Conservation (phyloP, 345 rosid species). For the Citrus medica region DNA sequence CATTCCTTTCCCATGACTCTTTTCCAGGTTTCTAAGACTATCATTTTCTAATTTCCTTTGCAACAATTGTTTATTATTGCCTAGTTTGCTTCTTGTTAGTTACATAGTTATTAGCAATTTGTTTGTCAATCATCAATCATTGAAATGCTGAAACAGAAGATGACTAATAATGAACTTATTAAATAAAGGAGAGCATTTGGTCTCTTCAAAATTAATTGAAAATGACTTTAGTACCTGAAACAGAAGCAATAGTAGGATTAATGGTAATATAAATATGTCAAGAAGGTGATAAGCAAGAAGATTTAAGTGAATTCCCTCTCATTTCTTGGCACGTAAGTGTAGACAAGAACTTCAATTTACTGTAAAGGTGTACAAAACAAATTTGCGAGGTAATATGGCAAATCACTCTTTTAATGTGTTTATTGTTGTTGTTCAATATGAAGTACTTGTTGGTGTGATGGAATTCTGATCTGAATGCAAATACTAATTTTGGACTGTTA, state of each 20-base stretch:
- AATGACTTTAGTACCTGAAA: too few species aligned
- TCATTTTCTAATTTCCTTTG: too few species aligned
- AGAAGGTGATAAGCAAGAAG: not conserved
- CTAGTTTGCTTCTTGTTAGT: not conserved
- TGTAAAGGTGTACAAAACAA: not conserved
- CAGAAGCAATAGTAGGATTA: too few species aligned
- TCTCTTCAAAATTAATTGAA: too few species aligned
- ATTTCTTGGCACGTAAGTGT: not conserved
- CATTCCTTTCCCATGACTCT: conserved; percentile 94
- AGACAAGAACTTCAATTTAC: not conserved
- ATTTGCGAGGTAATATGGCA: not conserved
- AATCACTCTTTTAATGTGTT: not conserved
- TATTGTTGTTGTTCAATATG: not conserved
- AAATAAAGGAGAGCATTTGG: too few species aligned
- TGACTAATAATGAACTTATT: too few species aligned
- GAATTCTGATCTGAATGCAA: not conserved
- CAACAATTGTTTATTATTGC: too few species aligned
- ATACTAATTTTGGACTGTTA: not conserved
- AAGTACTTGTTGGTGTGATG: not conserved
- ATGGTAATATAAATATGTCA: not conserved
- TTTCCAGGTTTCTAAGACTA: conserved; percentile 51
- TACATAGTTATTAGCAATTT: not conserved
- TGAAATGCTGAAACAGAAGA: too few species aligned
- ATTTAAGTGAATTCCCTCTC: not conserved
- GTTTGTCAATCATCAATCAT: too few species aligned